These are phyloP conservation scores for Nicotiana rustica DNA, from an alignment of 305 asterid genomes.

Conservation along the genomic window DNA sequence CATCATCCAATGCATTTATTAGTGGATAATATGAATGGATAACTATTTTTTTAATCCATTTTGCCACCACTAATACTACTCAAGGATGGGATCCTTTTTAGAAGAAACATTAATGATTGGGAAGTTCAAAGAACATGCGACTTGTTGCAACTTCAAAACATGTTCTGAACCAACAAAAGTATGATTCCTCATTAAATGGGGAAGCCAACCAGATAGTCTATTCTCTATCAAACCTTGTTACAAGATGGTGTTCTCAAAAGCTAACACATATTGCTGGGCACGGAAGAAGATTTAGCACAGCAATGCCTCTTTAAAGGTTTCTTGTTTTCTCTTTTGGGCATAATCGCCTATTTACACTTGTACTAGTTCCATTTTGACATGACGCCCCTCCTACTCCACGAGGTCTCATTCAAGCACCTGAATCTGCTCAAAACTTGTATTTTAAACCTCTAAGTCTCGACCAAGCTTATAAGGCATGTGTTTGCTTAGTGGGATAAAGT, in stretches of 20 bases:
- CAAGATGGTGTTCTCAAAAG: not conserved
- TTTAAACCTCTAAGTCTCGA: too few relatives aligned
- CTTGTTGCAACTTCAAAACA: not conserved
- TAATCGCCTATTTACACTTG: too few relatives aligned
- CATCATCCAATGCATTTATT: too few relatives aligned
- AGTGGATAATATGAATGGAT: too few relatives aligned
- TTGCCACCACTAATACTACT: not conserved
- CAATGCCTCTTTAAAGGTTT: not conserved
- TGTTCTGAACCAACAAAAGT: not conserved
- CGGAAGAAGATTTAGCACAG: conserved; percentile 23
- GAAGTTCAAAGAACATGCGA: not conserved
- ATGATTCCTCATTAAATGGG: not conserved
- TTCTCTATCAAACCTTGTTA: not conserved
- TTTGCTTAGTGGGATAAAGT: too few relatives aligned
- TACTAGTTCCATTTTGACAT: too few relatives aligned
- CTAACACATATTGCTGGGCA: not conserved
- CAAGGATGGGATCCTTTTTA: conserved; percentile 2
- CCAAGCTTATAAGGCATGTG: too few relatives aligned
- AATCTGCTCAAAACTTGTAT: too few relatives aligned
- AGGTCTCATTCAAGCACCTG: too few relatives aligned
- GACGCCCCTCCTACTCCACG: too few relatives aligned
- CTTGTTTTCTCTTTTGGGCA: not conserved
- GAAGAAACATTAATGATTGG: conserved; percentile 10
- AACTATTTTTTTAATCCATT: too few relatives aligned
- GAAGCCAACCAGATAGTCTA: not conserved